Base-by-base conservation (phyloP, 495 filamentous ascomycete genomes). In the Symbiotaphrina buchneri region DNA sequence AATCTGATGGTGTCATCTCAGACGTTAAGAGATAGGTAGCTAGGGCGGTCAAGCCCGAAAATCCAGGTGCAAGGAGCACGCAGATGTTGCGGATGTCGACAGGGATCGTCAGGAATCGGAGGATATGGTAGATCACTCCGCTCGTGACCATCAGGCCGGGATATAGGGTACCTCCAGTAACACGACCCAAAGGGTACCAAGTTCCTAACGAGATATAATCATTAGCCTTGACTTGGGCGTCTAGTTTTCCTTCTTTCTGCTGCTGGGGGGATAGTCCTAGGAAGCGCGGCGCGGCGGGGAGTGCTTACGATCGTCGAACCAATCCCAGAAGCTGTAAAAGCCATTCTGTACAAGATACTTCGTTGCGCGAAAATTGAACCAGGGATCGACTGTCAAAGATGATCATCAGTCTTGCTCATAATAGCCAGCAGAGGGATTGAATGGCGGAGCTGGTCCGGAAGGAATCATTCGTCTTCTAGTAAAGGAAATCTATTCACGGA, bases 301-400 rank as follows among this genome's bases (percentile, higher is more conserved):
- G 14, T 39, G 53, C 70, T 28, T 64, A 78, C 87, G 74, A 62
- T 99, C 90, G 58, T 99, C 90, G 47, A 99, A 99, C 90, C 90
- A 99, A 55, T 99, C 85, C 90, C 90, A 99, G 49, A 99, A 99
- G 50, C 74, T 80, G 52, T 93, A 90, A 56, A 99, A 95, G 36
- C 90, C 90, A 65, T 99, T 63, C 44, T 87, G 65, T 33, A 95
- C 75, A 29, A 99, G 66, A 43, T 99, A 94, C 56, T 94, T 94
- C 29, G 90, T 95, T 39, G 90, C 90, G 45, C 90, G 65, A 55
- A 99, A 99, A 55, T 99, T 99, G 56, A 99, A 99, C 90, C 90
- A 99, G n/a, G 90, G 90, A 54, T 99, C 87, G 56, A 95, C 87
- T 95, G 41, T 21, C 32, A 31, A 31, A 18, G 21, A 30, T 32